These are phyloP conservation scores for Pseudogymnoascus sp. DNA, from an alignment of 2,329 filamentous ascomycete genomes.

Conservation along the genomic window DNA sequence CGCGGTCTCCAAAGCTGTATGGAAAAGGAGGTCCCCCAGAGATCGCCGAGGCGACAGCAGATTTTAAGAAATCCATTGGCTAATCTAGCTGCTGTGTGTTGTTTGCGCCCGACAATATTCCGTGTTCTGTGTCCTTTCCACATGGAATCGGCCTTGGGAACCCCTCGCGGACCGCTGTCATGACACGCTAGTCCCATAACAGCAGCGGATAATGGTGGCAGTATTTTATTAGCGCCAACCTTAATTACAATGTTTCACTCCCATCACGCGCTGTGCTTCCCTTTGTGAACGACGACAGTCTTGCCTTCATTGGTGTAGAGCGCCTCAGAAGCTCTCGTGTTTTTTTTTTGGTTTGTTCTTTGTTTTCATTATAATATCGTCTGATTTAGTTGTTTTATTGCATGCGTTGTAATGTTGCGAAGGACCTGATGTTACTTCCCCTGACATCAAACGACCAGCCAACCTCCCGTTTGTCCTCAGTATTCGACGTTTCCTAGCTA, in stretches of 20 bases:
- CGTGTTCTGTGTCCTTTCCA: slow-evolving; percentile 2
- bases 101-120: not conserved
- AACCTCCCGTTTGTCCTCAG: not conserved
- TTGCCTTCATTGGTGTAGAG: not conserved
- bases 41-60: slow-evolving; percentile 92
- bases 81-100: not conserved
- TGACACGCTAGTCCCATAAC: not conserved
- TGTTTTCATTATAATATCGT: not conserved
- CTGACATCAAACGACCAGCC: not conserved
- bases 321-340: not conserved
- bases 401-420: not conserved
- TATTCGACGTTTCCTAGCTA: not conserved
- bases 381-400: not conserved
- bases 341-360: not conserved
- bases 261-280: not conserved
- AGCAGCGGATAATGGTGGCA: not conserved
- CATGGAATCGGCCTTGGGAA: not conserved
- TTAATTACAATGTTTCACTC: slow-evolving; percentile 6
- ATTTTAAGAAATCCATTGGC: slow-evolving; percentile 93
- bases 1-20: slow-evolving; percentile 85
- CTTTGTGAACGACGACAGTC: not conserved
- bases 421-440: not conserved
- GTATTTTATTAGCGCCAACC: slow-evolving; percentile 5
- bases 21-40: slow-evolving; percentile 90
- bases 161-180: not conserved